These are phyloP conservation scores for Knufia fluminis DNA, from an alignment of 2,329 filamentous ascomycete genomes.

Conservation along the genomic window DNA sequence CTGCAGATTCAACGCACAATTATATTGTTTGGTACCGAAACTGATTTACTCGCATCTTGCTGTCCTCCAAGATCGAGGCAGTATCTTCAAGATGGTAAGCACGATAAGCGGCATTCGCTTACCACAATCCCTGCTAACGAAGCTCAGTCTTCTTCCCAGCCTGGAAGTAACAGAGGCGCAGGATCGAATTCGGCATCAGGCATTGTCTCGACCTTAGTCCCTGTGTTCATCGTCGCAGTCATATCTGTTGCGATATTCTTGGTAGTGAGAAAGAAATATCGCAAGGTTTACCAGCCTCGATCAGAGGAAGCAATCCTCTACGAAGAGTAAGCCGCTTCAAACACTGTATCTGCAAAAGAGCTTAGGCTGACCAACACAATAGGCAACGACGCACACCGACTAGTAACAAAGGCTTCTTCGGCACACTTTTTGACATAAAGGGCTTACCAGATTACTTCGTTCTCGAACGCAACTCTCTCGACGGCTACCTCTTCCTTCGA, in stretches of 20 bases:
- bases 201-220: constrained; percentile 41
- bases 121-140: too few species aligned
- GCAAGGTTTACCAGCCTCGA: constrained; percentile 39
- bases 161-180: constrained; percentile 8
- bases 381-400: constrained; percentile 12
- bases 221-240: constrained; percentile 35
- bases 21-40: too few species aligned
- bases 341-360: background rate
- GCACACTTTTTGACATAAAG: constrained; percentile 33
- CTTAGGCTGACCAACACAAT: background rate
- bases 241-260: constrained; percentile 39
- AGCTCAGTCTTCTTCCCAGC: too few species aligned
- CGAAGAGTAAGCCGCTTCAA: constrained; percentile 30
- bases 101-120: too few species aligned
- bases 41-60: too few species aligned
- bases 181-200: constrained; percentile 43
- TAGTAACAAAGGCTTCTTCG: constrained; percentile 16
- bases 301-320: constrained; percentile 35
- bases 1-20: too few species aligned
- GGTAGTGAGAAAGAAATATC: constrained; percentile 36
- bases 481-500: constrained; percentile 84
- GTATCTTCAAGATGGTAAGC: too few species aligned
- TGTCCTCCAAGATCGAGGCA: too few species aligned
- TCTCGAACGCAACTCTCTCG: constrained; percentile 83
- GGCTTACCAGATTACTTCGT: constrained; percentile 62